Evolutionary conservation across 352 stramenopile genomes (phyloP), one percentile per base, ranked within the genome.

Genomic region (Phytophthora kernoviae): DNA sequence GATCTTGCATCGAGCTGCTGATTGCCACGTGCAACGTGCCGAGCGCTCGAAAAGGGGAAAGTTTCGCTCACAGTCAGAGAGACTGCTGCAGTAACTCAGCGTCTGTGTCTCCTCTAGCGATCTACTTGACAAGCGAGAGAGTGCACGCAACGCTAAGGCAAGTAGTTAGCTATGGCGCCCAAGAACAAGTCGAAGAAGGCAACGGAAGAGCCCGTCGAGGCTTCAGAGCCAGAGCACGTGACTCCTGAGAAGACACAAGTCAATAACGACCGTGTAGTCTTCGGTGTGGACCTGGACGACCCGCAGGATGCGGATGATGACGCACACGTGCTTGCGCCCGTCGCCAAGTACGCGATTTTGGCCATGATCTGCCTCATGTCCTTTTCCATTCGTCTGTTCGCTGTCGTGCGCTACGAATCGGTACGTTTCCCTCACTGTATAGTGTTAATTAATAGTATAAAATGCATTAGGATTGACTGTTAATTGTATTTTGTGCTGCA

Each of bases 351-450:
- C 70, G 86, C 71, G 9, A 97, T 98, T 51, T 61, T 98, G 17
- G 88, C 80, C 58, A 87, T 97, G 71, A 98, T 98, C 69, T 97
- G 90, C 66, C 70, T 96, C 65, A 89, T 97, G 70, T 92, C 91
- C 22, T 98, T 98, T 54, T 80, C 93, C 24, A 97, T 98, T 69
- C 87, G 92, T 43, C 84, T 98, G 41, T 97, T 98, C 50, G 92
- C 91, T 2, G 88, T 98, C 30, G 92, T 97, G 66, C 87, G 92
- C 55, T 98, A 97, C 69, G 91, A 97, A 73, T 96, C 84, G 21
- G 87, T 94, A 58, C 39, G 77, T 79, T 2, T 4, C 41, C n/a
- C 15, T 36, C 37, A 22, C 2, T 21, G 12, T 32, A 17, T 32
- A 18, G 20, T 27, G n/a, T 14, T 47, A 37, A 33, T 22, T 27